These are phyloP conservation scores for Lactuca saligna DNA, from an alignment of 129 eudicot species.

Conservation along the genomic window DNA sequence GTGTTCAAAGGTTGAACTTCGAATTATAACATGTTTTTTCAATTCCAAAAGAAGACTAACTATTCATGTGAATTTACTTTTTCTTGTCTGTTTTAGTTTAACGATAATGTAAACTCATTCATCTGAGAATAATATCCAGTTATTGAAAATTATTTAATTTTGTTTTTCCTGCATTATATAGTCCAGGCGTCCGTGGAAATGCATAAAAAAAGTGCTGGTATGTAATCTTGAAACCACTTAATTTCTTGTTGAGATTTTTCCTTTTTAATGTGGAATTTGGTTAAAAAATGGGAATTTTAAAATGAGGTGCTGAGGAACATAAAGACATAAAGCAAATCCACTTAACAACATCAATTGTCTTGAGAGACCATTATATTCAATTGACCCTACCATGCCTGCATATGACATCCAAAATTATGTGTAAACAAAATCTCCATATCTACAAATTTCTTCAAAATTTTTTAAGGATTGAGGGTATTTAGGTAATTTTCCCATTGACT, in stretches of 20 bases:
- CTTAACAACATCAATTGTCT: constrained; percentile 36
- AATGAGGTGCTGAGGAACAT: constrained; percentile 23
- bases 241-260: not conserved
- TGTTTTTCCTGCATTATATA: not conserved
- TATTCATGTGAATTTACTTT: constrained; percentile 10
- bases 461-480: constrained; percentile 4
- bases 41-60: constrained; percentile 13
- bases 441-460: not conserved
- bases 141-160: not conserved
- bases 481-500: not conserved
- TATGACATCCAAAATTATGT: constrained; percentile 17
- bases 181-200: constrained; percentile 15
- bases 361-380: constrained; percentile 24
- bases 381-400: constrained; percentile 28
- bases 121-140: constrained; percentile 20
- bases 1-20: not conserved
- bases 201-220: not conserved
- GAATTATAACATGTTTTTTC: constrained; percentile 3
- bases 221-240: constrained; percentile 20
- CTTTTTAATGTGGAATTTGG: constrained; percentile 16
- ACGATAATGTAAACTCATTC: constrained; percentile 13
- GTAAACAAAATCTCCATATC: constrained; percentile 23
- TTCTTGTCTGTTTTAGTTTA: not conserved
- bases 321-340: constrained; percentile 32
- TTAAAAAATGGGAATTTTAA: constrained; percentile 3